A percentile compares a stretch with the other conserved stretches of the same genome.
Evolutionary conservation across 805 yeast species (phyloP).

Genomic region (Wickerhamiella brachini): DNA sequence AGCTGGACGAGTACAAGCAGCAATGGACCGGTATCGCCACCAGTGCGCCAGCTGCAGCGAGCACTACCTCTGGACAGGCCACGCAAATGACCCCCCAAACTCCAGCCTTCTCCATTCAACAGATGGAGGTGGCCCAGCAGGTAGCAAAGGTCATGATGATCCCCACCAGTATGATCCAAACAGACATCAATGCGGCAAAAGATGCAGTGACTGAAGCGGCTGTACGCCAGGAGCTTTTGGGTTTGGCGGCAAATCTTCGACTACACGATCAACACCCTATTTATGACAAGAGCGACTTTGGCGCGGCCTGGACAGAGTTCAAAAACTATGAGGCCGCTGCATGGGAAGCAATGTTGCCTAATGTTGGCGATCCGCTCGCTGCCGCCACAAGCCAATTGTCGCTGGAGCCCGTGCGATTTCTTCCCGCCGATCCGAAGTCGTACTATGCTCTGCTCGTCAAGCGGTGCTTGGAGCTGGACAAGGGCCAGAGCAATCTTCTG

Average conservation of each 20-base stretch:
- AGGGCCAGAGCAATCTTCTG: conserved; percentile 21
- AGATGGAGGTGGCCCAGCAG: conserved; percentile 39
- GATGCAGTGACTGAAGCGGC: conserved; percentile 27
- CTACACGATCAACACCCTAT: conserved; percentile 23
- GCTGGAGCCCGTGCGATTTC: conserved; percentile 19
- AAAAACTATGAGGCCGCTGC: conserved; percentile 27
- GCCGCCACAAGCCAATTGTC: neutral
- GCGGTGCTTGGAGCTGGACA: conserved; percentile 28
- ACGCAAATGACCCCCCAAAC: conserved; percentile 9
- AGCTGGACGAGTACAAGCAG: conserved; percentile 14
- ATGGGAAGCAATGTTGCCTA: conserved; percentile 7
- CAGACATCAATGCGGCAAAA: conserved; percentile 35
- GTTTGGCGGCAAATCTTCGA: conserved; percentile 14
- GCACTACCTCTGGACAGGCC: neutral
- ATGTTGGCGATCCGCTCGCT: neutral
- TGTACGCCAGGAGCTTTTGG: conserved; percentile 24
- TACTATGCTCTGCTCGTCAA: conserved; percentile 30
- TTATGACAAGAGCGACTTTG: conserved; percentile 28
- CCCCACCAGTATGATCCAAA: conserved; percentile 38
- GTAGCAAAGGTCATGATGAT: conserved; percentile 38
- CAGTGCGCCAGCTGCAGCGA: neutral
- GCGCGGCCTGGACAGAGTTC: conserved; percentile 30
- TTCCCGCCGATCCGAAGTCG: conserved; percentile 31
- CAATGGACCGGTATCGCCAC: conserved; percentile 2
- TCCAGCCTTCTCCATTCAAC: conserved; percentile 42